Percentiles rank a stretch among this genome's conserved stretches.
Evolutionary conservation across 306 rosid species (phyloP).

Genomic region (Vicia villosa): DNA sequence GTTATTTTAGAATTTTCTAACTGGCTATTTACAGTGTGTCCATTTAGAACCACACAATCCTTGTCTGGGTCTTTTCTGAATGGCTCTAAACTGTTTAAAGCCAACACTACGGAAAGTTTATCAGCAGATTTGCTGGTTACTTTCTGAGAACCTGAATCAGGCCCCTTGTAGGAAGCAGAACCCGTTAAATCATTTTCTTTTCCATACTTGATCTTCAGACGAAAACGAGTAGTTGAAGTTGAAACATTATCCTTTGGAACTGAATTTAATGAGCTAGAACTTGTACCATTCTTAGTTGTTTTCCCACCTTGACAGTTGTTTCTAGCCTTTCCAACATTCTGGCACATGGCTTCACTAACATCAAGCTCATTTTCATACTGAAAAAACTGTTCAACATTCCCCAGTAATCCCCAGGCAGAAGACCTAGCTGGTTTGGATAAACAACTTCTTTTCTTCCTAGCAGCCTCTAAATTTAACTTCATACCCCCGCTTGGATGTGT

Average conservation of each 20-base stretch:
- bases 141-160: constrained; percentile 46
- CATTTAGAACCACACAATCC: constrained; percentile 52
- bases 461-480: constrained; percentile 46
- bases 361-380: constrained; percentile 53
- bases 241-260: constrained; percentile 45
- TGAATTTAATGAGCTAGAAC: constrained; percentile 50
- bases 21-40: constrained; percentile 51
- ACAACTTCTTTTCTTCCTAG: constrained; percentile 84
- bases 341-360: constrained; percentile 49
- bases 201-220: constrained; percentile 84
- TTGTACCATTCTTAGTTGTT: constrained; percentile 48
- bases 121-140: constrained; percentile 42
- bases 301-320: constrained; percentile 49
- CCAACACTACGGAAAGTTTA: constrained; percentile 41
- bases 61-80: constrained; percentile 42
- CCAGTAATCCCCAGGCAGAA: constrained; percentile 81
- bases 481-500: constrained; percentile 41
- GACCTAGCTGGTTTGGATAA: constrained; percentile 72
- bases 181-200: constrained; percentile 53
- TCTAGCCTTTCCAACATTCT: constrained; percentile 54
- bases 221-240: constrained; percentile 57
- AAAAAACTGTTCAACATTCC: constrained; percentile 58
- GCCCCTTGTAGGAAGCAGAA: constrained; percentile 41
- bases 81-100: constrained; percentile 41
- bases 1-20: constrained; percentile 41